Base-by-base conservation (phyloP, 2,329 filamentous ascomycete genomes). In the Phoma sp. region DNA sequence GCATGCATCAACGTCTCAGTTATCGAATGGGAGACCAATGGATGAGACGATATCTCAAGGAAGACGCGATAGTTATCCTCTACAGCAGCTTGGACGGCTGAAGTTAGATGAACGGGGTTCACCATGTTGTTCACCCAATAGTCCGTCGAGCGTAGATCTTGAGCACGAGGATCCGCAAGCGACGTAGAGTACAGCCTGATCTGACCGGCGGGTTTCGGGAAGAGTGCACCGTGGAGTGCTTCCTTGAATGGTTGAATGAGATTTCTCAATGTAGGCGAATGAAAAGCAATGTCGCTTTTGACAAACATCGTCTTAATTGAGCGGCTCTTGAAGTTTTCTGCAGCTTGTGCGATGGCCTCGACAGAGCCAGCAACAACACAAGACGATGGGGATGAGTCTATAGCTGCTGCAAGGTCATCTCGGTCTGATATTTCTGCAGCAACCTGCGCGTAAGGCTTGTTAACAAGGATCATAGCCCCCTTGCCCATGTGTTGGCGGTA, bases 81-180 rank as follows among this genome's bases (percentile, higher is more conserved):
- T 5, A 67, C 62, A 1, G 74, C 74, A 20, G 69, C 66, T 7
- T 64, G 47, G 4, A 78, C 60, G 2, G 77, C 74, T 5, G 58
- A 56, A 1, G 62, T 72, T 21, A 79, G 68, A 21, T 59, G 62
- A 12, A 76, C 77, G 6, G 72, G 75, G 4, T 61, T 66, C 11
- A 77, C 49, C 69, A 76, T 77, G 56, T 78, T 78, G 12, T 67
- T 57, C 5, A 68, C 54, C 75, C 76, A 78, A 55, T 77, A 77
- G 4, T 62, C 59, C 14, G 52, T 59, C 37, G 69, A 66, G 15
- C 73, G 65, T 6, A 57, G 43, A n/a, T 17, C 61, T 34, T 57
- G 18, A 15, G 29, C 51, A 11, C 65, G 60, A 12, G 73, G 47
- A 36, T 74, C 60, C 2, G 33, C 11, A 18, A 56, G 18, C 2